These are phyloP conservation scores for Massariosphaeria phaeospora DNA, from an alignment of 495 filamentous ascomycete species.

Conservation along the genomic window DNA sequence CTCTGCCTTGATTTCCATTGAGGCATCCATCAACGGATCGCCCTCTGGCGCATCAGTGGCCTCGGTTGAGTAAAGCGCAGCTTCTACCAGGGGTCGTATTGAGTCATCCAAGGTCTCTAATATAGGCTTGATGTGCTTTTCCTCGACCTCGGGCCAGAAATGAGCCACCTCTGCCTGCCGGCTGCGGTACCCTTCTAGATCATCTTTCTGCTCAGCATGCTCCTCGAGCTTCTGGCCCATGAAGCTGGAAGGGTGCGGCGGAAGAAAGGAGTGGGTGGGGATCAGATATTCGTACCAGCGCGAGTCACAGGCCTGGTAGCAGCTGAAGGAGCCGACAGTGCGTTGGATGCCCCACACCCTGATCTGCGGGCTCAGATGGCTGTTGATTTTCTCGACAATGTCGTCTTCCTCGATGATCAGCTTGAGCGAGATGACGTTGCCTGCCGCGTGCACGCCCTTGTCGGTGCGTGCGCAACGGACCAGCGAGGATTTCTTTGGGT, in stretches of 20 bases:
- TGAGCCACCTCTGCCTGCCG: slow-evolving; percentile 70
- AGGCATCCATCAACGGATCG: slow-evolving; percentile 17
- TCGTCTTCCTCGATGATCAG: slow-evolving; percentile 88
- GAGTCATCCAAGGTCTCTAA: slow-evolving; percentile 51
- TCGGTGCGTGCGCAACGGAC: slow-evolving; percentile 93
- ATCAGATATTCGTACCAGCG: slow-evolving; percentile 95
- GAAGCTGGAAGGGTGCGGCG: slow-evolving; percentile 81
- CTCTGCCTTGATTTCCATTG: slow-evolving; percentile 5
- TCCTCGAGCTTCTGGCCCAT: slow-evolving; percentile 73
- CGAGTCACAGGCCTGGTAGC: slow-evolving; percentile 87
- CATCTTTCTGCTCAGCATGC: slow-evolving; percentile 63
- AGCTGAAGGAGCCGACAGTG: slow-evolving; percentile 80
- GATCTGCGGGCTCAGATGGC: slow-evolving; percentile 76
- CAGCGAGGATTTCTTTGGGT: slow-evolving; percentile 92
- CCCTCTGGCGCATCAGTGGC: slow-evolving; percentile 31
- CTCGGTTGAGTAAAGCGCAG: slow-evolving; percentile 42
- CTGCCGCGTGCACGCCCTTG: slow-evolving; percentile 95
- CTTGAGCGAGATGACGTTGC: slow-evolving; percentile 93
- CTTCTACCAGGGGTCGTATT: slow-evolving; percentile 42
- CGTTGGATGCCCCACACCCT: slow-evolving; percentile 86
- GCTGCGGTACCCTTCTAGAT: slow-evolving; percentile 59
- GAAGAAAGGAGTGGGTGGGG: slow-evolving; percentile 82
- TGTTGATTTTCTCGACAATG: slow-evolving; percentile 85
- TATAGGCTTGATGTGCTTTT: slow-evolving; percentile 69
- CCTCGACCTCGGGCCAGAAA: slow-evolving; percentile 78